These are phyloP conservation scores for Salix purpurea DNA, from an alignment of 345 rosid species.

Conservation along the genomic window DNA sequence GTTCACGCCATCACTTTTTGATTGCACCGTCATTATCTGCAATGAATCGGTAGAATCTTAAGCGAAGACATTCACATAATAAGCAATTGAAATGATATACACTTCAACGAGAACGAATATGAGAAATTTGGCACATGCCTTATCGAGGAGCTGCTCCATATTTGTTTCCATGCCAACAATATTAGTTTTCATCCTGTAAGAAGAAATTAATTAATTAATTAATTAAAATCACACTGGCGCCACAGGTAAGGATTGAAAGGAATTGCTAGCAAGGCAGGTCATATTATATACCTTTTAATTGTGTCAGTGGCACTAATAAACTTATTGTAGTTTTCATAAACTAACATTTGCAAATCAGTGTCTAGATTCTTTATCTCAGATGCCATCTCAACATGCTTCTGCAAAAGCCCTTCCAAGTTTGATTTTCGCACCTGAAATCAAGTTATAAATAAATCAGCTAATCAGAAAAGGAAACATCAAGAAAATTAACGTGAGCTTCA, in stretches of 20 bases:
- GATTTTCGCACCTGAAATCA: slow-evolving; percentile 63
- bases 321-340: slow-evolving; percentile 93
- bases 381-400: slow-evolving; percentile 94
- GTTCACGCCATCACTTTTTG: slow-evolving; percentile 94
- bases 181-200: slow-evolving; percentile 88
- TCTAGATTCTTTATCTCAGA: slow-evolving; percentile 97
- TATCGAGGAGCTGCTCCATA: slow-evolving; percentile 91
- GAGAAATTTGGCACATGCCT: slow-evolving; percentile 39
- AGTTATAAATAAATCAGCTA: background rate
- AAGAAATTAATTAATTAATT: slow-evolving; percentile 9
- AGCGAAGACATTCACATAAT: background rate
- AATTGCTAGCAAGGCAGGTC: background rate
- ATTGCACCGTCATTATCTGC: slow-evolving; percentile 95
- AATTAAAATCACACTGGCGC: background rate
- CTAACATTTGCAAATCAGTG: slow-evolving; percentile 96
- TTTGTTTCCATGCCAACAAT: slow-evolving; percentile 95
- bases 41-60: background rate
- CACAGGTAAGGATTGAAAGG: background rate
- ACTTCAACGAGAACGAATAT: background rate
- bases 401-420: slow-evolving; percentile 80
- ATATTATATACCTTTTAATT: slow-evolving; percentile 66
- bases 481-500: background rate
- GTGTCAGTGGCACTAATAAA: slow-evolving; percentile 98
- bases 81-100: background rate
- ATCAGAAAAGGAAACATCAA: background rate